Percentiles rank a stretch among this genome's conserved stretches.
Evolutionary conservation across 2,329 filamentous ascomycete genomes (phyloP).

Genomic region (Alternaria solani): DNA sequence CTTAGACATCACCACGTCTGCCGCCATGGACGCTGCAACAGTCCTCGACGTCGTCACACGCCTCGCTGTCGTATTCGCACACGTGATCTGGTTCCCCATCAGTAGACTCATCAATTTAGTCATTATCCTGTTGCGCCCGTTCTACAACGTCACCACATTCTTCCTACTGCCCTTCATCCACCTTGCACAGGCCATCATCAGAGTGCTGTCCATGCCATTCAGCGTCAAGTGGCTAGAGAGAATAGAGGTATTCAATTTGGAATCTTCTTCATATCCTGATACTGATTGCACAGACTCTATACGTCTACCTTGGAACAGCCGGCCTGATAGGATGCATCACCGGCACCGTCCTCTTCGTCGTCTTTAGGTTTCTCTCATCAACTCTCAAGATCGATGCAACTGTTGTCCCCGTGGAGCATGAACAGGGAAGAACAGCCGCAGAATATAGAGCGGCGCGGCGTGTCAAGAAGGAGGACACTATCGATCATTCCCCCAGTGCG

Average conservation of each 20-base stretch:
- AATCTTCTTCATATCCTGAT: background rate
- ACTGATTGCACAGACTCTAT: slow-evolving; percentile 53
- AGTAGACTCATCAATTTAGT: slow-evolving; percentile 51
- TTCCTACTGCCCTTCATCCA: slow-evolving; percentile 61
- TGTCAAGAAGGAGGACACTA: slow-evolving; percentile 30
- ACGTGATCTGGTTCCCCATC: slow-evolving; percentile 51
- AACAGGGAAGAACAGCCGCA: slow-evolving; percentile 35
- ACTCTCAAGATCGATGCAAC: slow-evolving; percentile 54
- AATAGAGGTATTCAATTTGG: slow-evolving; percentile 61
- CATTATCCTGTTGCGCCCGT: slow-evolving; percentile 54
- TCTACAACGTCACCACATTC: slow-evolving; percentile 58
- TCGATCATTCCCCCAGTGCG: slow-evolving; percentile 27
- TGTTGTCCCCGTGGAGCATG: slow-evolving; percentile 12
- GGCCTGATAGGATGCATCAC: slow-evolving; percentile 70
- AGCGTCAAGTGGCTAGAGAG: slow-evolving; percentile 56
- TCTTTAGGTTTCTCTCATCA: slow-evolving; percentile 64
- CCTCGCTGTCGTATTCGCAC: slow-evolving; percentile 12
- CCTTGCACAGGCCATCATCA: slow-evolving; percentile 54
- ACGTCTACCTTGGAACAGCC: slow-evolving; percentile 71
- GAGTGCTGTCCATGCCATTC: slow-evolving; percentile 58
- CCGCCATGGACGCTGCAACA: slow-evolving; percentile 38
- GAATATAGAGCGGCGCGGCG: slow-evolving; percentile 41
- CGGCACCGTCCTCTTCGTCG: slow-evolving; percentile 67
- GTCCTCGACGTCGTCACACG: slow-evolving; percentile 36
- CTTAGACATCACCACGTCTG: background rate